Evolutionary conservation across 1,284 basidiomycete genomes (phyloP), one percentile per base, ranked within the genome.

Genomic region (Ganoderma sinense): DNA sequence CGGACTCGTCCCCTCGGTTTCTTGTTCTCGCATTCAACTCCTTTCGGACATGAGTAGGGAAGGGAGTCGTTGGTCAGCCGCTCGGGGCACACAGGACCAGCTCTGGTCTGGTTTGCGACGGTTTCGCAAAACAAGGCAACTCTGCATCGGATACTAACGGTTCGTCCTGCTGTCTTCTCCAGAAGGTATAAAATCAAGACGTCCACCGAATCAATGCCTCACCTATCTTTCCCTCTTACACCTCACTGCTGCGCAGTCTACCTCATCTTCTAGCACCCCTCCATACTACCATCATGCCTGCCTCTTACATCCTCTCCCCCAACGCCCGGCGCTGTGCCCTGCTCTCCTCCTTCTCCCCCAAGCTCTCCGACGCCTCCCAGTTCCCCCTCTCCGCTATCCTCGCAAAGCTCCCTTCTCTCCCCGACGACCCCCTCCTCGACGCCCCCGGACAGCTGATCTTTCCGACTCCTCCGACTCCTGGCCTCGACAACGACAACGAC

Each of bases 261-360:
- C 18, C 33, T 33, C 56, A 7, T 23, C 20, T 18, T 33, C 31
- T 2, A 58, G 20, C 20, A 8, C 14, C 29, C 18, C 26, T 31
- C 18, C 16, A 31, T 33, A 39, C 39, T 10, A 20, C 18, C 33
- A 59, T 4, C 56, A 59, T 59, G 56, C n/a, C 56, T 58, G 4
- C 56, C 18, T 59, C 33, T 18, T n/a, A 59, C 33, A 23, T 18
- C 20, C 33, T 59, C 14, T 39, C 56, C 56, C n/a, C 20, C 56
- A 4, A 59, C n/a, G 33, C 16, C 10, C 56, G 33, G 56, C 56
- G 56, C 56, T 33, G 56, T 16, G 33, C 56, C 33, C 56, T 59
- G n/a, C 56, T 59, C 33, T 59, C 56, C n/a, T 59, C 56, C 56
- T 39, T 20, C 56, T 59, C 56, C 33, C 56, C 56, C 20, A 36